phyloP scores from a whole-genome alignment of 768 basidiomycete species.

The Boletus fagicola region DNA sequence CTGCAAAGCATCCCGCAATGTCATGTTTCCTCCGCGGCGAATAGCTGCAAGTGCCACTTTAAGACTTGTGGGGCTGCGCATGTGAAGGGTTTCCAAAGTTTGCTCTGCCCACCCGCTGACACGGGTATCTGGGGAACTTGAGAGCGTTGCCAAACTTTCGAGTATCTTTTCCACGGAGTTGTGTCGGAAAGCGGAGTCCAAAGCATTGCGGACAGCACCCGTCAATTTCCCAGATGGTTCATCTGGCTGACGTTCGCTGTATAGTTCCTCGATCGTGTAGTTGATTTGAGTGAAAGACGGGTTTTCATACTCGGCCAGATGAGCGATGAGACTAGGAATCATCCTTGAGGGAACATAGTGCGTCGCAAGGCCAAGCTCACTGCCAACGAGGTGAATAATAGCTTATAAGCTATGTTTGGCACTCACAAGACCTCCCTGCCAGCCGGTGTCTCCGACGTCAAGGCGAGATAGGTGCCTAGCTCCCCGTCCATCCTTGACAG shows the following conservation, averaged over 20 bases:
- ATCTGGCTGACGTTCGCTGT: slow-evolving; percentile 54
- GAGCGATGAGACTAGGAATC: slow-evolving; percentile 66
- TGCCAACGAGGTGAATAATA: slow-evolving; percentile 32
- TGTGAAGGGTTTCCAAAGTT: slow-evolving; percentile 59
- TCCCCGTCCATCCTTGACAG: slow-evolving; percentile 88
- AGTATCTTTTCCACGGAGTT: slow-evolving; percentile 72
- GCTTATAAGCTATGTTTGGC: slow-evolving; percentile 2
- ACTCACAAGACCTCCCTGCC: slow-evolving; percentile 89
- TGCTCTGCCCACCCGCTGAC: slow-evolving; percentile 72
- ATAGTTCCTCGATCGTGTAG: slow-evolving; percentile 63
- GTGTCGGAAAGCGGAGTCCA: slow-evolving; percentile 78
- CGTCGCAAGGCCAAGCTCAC: slow-evolving; percentile 91
- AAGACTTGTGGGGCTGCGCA: slow-evolving; percentile 88
- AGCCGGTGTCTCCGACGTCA: slow-evolving; percentile 69
- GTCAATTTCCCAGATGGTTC: slow-evolving; percentile 53
- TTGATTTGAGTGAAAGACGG: slow-evolving; percentile 52
- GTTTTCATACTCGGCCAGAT: slow-evolving; percentile 48
- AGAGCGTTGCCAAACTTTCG: slow-evolving; percentile 45
- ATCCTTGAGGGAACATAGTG: slow-evolving; percentile 84
- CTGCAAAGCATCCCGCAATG: slow-evolving; percentile 64
- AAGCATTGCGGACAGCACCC: slow-evolving; percentile 65
- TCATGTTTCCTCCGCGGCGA: slow-evolving; percentile 61
- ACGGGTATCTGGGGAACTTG: slow-evolving; percentile 39
- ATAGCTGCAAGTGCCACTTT: slow-evolving; percentile 85
- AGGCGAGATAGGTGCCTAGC: slow-evolving; percentile 88